A percentile compares a stretch with the other conserved stretches of the same genome.
Conservation (phyloP, 2,329 filamentous ascomycete species). For the Colletotrichum spinosum region DNA sequence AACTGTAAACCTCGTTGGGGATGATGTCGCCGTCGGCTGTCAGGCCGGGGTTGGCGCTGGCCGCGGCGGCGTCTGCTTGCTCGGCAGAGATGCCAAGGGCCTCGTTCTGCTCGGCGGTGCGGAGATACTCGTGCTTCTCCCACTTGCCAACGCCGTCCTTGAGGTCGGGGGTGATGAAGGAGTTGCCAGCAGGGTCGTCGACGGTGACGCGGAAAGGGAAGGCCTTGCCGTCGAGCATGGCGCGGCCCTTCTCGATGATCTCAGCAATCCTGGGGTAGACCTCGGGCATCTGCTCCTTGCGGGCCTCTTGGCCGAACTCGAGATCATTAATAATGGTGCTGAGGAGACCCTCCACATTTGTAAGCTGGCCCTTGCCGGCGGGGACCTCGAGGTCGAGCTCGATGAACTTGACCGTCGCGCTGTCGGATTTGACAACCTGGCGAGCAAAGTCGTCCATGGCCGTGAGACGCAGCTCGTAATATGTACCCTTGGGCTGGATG, state of each 20-base stretch:
- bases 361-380: conserved; percentile 88
- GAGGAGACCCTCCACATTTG: conserved; percentile 92
- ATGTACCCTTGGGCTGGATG: conserved; percentile 88
- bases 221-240: conserved; percentile 80
- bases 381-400: conserved; percentile 95
- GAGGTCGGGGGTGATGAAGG: conserved; percentile 91
- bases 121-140: conserved; percentile 84
- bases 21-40: conserved; percentile 80
- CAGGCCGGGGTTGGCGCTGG: conserved; percentile 59
- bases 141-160: conserved; percentile 88
- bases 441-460: conserved; percentile 79
- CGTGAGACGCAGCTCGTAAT: conserved; percentile 86
- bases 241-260: conserved; percentile 78
- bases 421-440: conserved; percentile 93
- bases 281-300: conserved; percentile 83
- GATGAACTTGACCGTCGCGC: conserved; percentile 85
- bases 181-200: conserved; percentile 95
- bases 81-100: conserved; percentile 80
- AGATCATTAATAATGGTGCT: conserved; percentile 83
- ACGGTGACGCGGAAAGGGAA: conserved; percentile 91
- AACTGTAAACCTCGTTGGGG: conserved; percentile 91
- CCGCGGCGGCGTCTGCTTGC: conserved; percentile 63
- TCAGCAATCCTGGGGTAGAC: conserved; percentile 81
- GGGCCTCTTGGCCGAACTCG: conserved; percentile 81
- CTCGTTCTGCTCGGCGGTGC: conserved; percentile 88